Evolutionary conservation across 2,329 filamentous ascomycete genomes (phyloP), one percentile per base, ranked within the genome.

Genomic region (Simplicillium sp.): DNA sequence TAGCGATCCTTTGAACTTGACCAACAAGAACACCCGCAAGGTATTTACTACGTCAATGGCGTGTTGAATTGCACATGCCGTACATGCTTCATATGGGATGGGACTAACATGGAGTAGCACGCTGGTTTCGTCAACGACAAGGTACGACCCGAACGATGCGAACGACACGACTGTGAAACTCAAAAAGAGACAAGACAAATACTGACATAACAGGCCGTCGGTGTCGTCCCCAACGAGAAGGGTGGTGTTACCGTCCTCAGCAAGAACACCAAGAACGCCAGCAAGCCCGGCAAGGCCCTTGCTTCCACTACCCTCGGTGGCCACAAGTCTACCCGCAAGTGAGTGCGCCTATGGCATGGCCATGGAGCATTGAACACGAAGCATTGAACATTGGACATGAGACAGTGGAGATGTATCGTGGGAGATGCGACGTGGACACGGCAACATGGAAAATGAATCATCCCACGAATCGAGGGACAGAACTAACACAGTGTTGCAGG

Each of bases 41-140:
- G 87, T 92, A 69, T 51, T 63, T 43, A 43, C 11, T 9, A 17
- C 11, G n/a, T n/a, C n/a, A n/a, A n/a, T n/a, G n/a, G n/a, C n/a
- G n/a, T n/a, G n/a, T n/a, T n/a, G n/a, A n/a, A n/a, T n/a, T n/a
- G n/a, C n/a, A n/a, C n/a, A n/a, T n/a, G n/a, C n/a, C n/a, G 17
- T 14, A 5, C 13, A 36, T 14, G 18, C 12, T n/a, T 28, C 13
- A 38, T 38, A 12, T n/a, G n/a, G n/a, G n/a, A n/a, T n/a, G n/a
- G n/a, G 40, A 52, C 64, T 72, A 59, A 73, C 53, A 43, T 25
- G 38, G 35, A 41, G 49, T 62, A 94, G 87, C 79, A 95, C 69
- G 86, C 86, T 58, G 92, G 92, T 61, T 94, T 88, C 69, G 80
- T 87, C 68, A 95, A 94, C 75, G 78, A 82, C 66, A 92, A 95